Base-by-base conservation (phyloP, 2,329 filamentous ascomycete genomes). In the Aspergillus pseudotamarii region DNA sequence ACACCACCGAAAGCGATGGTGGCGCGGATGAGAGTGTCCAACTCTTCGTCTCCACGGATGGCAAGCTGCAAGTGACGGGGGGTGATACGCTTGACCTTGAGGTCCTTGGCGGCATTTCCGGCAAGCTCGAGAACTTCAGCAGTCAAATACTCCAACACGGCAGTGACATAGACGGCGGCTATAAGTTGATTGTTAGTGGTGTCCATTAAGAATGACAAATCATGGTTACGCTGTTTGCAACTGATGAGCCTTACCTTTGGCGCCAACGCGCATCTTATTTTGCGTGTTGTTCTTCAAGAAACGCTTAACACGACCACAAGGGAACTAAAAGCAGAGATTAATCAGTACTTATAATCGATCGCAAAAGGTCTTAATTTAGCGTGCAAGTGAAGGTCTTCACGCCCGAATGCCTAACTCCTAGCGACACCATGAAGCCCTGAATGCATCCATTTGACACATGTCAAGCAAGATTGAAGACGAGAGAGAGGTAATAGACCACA, bases 71-170 rank as follows among this genome's bases (percentile, higher is more conserved):
- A 84, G 81, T 99, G 95, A 80, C 95, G 94, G 61, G 95, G 95
- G 14, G 94, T 98, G 82, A 99, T 99, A 82, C 95, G 95, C 89
- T 98, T 99, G 84, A 98, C 95, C 84, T 98, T 99, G 78, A 98
- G 91, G 81, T 99, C 95, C 87, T 98, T 98, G 81, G 95, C 95
- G 59, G 95, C 95, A 80, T 99, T 99, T 81, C 95, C 95, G 79
- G 95, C 95, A 69, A 99, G 86, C 82, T 99, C 95, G 74, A 99
- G 91, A 54, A 99, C 97, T 86, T 99, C 95, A 71, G 95, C 95
- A 73, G 95, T 94, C 64, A 99, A 91, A 81, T 99, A 99, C 85
- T 99, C 95, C 57, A 99, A 93, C 61, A 99, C 95, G 50, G 95
- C 95, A 57, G 95, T 98, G 67, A 98, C 93, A 79, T 99, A 99